phyloP scores from a whole-genome alignment of 768 basidiomycete genomes.

The Boletus rex-veris region DNA sequence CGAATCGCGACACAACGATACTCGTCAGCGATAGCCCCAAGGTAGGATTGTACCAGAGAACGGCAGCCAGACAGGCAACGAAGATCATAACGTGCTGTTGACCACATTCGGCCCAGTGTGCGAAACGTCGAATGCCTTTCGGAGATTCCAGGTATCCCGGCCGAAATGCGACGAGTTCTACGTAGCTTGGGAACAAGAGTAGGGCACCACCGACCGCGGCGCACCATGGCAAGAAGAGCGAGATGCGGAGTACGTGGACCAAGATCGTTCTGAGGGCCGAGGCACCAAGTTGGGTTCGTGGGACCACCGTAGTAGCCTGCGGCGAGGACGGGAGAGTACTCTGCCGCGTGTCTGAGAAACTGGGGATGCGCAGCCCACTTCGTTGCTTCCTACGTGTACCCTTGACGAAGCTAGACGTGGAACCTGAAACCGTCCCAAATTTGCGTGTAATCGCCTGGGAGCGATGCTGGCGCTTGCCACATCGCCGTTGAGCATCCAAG shows the following conservation, averaged over 20 bases:
- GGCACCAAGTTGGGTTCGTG: not conserved
- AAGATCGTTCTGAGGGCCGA: not conserved
- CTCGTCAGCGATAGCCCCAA: constrained; percentile 22
- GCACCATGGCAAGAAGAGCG: constrained; percentile 37
- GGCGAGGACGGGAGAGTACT: not conserved
- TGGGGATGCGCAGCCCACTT: constrained; percentile 12
- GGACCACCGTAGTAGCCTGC: not conserved
- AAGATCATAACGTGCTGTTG: constrained; percentile 35
- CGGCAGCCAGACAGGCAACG: constrained; percentile 18
- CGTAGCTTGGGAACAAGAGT: constrained; percentile 27
- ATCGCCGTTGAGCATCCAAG: not conserved
- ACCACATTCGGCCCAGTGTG: constrained; percentile 37
- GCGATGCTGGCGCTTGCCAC: not conserved
- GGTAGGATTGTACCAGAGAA: constrained; percentile 18
- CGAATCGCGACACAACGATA: constrained; percentile 19
- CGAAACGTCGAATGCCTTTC: constrained; percentile 35
- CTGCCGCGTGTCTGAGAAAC: not conserved
- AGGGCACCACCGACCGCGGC: constrained; percentile 32
- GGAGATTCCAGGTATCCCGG: constrained; percentile 28
- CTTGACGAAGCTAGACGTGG: constrained; percentile 8
- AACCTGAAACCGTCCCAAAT: constrained; percentile 28
- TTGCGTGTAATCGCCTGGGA: constrained; percentile 12
- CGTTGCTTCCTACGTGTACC: constrained; percentile 7
- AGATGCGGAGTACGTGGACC: constrained; percentile 8
- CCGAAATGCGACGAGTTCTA: constrained; percentile 28